These are phyloP conservation scores for Shiraia bambusicola DNA, from an alignment of 2,329 filamentous ascomycete species.

Conservation along the genomic window DNA sequence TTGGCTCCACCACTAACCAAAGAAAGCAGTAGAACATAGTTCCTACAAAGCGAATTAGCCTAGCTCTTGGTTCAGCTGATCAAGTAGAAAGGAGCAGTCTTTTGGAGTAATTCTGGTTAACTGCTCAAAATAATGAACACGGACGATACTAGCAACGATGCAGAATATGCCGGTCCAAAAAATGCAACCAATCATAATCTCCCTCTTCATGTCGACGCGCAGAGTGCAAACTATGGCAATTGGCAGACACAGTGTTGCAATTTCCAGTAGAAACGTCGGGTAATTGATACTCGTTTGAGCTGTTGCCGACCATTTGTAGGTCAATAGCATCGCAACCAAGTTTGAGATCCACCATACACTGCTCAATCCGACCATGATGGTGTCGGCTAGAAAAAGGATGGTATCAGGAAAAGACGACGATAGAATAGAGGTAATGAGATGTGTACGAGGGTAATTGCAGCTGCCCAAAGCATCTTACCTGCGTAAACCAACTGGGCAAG, in stretches of 20 bases:
- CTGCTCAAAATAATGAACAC: neutral
- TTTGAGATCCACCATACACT: neutral
- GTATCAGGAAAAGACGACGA: neutral
- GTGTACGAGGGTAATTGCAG: neutral
- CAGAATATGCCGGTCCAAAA: neutral
- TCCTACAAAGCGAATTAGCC: neutral
- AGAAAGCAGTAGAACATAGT: neutral
- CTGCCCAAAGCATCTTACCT: constrained; percentile 1
- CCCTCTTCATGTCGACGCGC: neutral
- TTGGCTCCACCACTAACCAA: constrained; percentile 1
- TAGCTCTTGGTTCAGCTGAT: neutral
- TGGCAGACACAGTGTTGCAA: neutral
- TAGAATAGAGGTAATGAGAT: neutral
- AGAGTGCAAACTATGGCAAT: neutral
- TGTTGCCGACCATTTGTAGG: neutral
- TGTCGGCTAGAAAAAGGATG: neutral
- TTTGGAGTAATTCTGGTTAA: neutral
- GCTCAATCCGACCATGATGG: neutral
- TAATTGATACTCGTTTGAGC: neutral
- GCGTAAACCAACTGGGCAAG: neutral
- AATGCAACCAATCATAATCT: neutral
- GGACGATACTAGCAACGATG: neutral
- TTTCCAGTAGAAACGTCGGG: neutral
- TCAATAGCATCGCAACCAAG: neutral
- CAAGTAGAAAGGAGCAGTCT: neutral